Evolutionary conservation across 2,329 filamentous ascomycete genomes (phyloP).

Genomic region (Scopulariopsis brevicaulis): DNA sequence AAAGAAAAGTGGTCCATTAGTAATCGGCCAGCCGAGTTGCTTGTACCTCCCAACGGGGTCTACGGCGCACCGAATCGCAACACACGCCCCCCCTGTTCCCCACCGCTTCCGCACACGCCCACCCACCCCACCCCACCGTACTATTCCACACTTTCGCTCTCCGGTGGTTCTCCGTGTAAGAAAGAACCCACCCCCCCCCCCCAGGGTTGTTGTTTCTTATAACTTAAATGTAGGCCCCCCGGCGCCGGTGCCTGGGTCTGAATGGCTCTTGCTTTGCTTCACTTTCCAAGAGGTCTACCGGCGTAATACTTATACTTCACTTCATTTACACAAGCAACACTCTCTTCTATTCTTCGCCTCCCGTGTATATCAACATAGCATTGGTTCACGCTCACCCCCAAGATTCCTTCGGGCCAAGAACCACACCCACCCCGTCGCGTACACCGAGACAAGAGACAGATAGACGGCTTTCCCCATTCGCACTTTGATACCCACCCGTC

Average conservation of each 20-base stretch:
- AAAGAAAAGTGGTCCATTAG: not conserved
- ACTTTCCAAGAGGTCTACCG: not conserved
- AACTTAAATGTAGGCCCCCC: not conserved
- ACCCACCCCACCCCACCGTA: not conserved
- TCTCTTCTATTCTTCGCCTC: not conserved
- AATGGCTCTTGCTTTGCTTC: not conserved
- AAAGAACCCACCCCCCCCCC: too few relatives aligned
- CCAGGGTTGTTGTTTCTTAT: not conserved
- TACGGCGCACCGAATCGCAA: too few relatives aligned
- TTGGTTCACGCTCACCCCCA: not conserved
- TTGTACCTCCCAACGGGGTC: not conserved
- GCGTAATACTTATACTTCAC: not conserved
- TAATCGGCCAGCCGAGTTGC: not conserved
- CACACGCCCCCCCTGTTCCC: too few relatives aligned
- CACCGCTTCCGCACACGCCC: not conserved
- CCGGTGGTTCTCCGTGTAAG: not conserved
- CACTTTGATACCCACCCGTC: not conserved
- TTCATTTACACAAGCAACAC: not conserved
- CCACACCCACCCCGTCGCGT: not conserved
- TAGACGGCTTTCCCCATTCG: not conserved
- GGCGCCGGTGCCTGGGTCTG: not conserved
- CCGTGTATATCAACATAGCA: not conserved
- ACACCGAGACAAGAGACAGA: not conserved
- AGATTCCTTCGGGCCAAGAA: not conserved
- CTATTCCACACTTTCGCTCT: not conserved